Evolutionary conservation across 2,329 filamentous ascomycete genomes (phyloP), one percentile per base, ranked within the genome.

Genomic region (Trichoderma sp.): DNA sequence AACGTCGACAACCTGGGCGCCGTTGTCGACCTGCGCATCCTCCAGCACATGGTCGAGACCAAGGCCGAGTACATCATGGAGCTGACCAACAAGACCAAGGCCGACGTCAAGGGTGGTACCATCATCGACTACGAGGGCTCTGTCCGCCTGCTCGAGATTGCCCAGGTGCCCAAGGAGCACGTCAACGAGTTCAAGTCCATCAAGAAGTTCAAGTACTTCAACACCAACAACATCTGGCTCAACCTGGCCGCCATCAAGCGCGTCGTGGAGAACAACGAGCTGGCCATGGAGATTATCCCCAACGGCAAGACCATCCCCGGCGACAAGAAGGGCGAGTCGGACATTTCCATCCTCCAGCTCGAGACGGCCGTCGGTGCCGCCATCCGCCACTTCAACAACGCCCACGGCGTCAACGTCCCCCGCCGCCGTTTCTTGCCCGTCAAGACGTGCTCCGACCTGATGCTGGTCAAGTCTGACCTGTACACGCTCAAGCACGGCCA

Each of bases 141-240:
- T 65, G 94, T 96, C 72, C 93, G 95, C 76, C 90, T 99, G 71
- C 90, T 99, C 61, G 95, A 99, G 84, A 97, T 99, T 74, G 95
- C 95, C 15, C 95, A 99, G 85, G 95, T 99, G 43, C 95, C 95
- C 81, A 99, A 98, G 88, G 92, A 99, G 85, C 95, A 99, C 82
- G 92, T 95, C 79, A 98, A 99, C 83, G 95, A 99, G 84, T 99
- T 99, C 92, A 99, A 99, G 89, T 97, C 93, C 56, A 99, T 99
- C 86, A 99, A 99, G 90, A 99, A 99, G 87, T 99, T 99, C 90
- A 97, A 96, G 87, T 99, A 99, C 89, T 99, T 99, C 90, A 99
- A 99, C 88, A 99, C 95, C 81, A 99, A 99, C 91, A 99, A 99
- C 88, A 97, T 99, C 82, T 99, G 95, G 95, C 91, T 99, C 86